These are phyloP conservation scores for Pseudogymnoascus sp. DNA, from an alignment of 2,329 filamentous ascomycete genomes.

Conservation along the genomic window DNA sequence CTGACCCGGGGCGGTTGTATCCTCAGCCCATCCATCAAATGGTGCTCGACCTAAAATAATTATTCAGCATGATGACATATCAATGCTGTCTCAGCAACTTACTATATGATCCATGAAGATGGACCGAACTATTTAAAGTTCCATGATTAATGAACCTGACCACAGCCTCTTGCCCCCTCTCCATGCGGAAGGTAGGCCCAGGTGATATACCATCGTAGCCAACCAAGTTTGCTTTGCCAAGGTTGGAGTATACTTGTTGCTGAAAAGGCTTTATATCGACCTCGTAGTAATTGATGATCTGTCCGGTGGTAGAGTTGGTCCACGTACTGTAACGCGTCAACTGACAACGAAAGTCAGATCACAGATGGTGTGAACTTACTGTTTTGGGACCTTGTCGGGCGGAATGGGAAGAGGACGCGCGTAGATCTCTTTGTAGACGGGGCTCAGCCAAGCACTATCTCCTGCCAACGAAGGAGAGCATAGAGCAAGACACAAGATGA, in stretches of 20 bases:
- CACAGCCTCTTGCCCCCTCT: conserved; percentile 43
- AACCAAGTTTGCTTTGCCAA: conserved; percentile 33
- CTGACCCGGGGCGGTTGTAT: conserved; percentile 41
- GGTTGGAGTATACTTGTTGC: conserved; percentile 37
- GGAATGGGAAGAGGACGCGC: conserved; percentile 18
- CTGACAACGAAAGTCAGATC: no score
- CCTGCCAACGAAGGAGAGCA: not conserved
- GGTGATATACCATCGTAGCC: conserved; percentile 50
- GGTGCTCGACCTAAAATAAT: conserved; percentile 22
- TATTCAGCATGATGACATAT: not conserved
- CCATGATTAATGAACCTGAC: conserved; percentile 26
- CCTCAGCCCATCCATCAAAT: conserved; percentile 49
- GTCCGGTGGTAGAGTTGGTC: conserved; percentile 14
- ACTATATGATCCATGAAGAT: conserved; percentile 47
- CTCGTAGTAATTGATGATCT: conserved; percentile 40
- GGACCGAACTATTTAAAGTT: conserved; percentile 33
- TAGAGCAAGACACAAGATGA: no score
- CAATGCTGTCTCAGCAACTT: no score
- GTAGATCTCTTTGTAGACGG: conserved; percentile 19
- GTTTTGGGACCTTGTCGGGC: not conserved
- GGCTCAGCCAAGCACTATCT: not conserved
- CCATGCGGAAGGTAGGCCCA: conserved; percentile 46
- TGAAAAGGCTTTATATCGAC: conserved; percentile 35
- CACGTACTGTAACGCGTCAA: no score
- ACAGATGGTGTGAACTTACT: not conserved